Base-by-base conservation (phyloP, 768 basidiomycete genomes). In the Suillus tomentosus region DNA sequence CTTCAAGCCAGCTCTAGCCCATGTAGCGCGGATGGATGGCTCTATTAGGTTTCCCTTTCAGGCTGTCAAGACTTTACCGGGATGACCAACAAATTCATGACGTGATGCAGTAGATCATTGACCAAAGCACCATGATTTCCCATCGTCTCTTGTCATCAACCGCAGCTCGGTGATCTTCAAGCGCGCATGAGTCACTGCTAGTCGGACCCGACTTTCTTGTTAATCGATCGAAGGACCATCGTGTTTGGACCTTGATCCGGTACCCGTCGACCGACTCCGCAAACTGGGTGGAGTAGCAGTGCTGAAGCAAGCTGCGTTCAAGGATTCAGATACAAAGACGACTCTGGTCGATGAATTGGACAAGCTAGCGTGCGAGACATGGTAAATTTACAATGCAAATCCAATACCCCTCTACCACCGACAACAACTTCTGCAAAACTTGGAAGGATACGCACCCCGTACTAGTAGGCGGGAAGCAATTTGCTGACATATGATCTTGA, bases 361-460 rank as follows among this genome's bases (percentile, higher is more conserved):
- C 53, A 54, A 11, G 57, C 22, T 42, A 37, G 40, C 24, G 17
- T 42, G 57, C 56, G 40, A 43, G 42, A 58, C 24, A 40, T 58
- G 15, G 17, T n/a, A 58, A 58, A 40, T 36, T 24, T 17, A 58
- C 24, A 42, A 58, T 58, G 37, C 24, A 27, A 57, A 57, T 57
- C 37, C 53, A 36, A 54, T 36, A 40, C 39, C 24, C 55, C n/a
- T 40, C 57, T 42, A 17, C 57, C 27, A 31, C 57, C 27, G 17
- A 42, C 57, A 10, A 42, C 57, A 39, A 58, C 57, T 58, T 58
- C 57, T 42, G 40, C 57, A 42, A 58, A 11, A 40, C 39, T 40
- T 5, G 39, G 10, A 42, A 27, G 57, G 40, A 31, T 42, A 42
- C 17, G 15, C 27, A 58, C 40, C 40, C 24, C 17, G 40, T 17